Evolutionary conservation across 371 early-diverging fungal species (phyloP).

Genomic region (Nematocida sp.): DNA sequence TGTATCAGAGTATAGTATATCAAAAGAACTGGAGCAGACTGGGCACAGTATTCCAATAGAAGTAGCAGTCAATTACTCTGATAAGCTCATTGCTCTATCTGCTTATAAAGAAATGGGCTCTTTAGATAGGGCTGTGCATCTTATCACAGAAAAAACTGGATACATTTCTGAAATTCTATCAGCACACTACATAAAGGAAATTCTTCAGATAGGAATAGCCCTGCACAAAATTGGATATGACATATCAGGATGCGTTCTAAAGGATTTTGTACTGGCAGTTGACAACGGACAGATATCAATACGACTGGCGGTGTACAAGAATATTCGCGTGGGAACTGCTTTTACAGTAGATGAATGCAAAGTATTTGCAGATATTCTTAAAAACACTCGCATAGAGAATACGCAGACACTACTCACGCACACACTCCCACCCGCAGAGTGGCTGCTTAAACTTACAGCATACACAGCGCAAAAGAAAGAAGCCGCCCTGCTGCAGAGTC

Average conservation of each 20-base stretch:
- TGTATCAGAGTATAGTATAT: slow-evolving; percentile 5
- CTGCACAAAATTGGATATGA: neutral
- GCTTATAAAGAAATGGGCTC: slow-evolving; percentile 46
- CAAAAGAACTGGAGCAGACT: neutral
- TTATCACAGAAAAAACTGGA: slow-evolving; percentile 5
- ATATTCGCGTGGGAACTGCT: neutral
- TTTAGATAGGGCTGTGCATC: slow-evolving; percentile 32
- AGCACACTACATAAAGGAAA: slow-evolving; percentile 34
- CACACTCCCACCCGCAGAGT: neutral
- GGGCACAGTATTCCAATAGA: slow-evolving; percentile 24
- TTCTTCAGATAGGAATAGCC: slow-evolving; percentile 11
- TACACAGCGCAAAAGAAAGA: slow-evolving; percentile 34
- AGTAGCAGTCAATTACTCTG: neutral
- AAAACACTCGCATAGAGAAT: slow-evolving; percentile 6
- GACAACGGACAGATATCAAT: slow-evolving; percentile 30
- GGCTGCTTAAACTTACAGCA: neutral
- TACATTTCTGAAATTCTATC: slow-evolving; percentile 15
- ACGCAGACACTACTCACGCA: slow-evolving; percentile 7
- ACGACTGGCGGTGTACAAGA: neutral
- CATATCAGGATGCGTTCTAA: slow-evolving; percentile 3
- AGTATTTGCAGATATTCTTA: neutral
- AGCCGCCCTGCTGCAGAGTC: slow-evolving; percentile 11
- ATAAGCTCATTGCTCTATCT: slow-evolving; percentile 17
- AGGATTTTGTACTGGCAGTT: slow-evolving; percentile 34
- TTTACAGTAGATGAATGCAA: neutral